Conservation (phyloP, 2,329 filamentous ascomycete species). For the Penicillium sp. region DNA sequence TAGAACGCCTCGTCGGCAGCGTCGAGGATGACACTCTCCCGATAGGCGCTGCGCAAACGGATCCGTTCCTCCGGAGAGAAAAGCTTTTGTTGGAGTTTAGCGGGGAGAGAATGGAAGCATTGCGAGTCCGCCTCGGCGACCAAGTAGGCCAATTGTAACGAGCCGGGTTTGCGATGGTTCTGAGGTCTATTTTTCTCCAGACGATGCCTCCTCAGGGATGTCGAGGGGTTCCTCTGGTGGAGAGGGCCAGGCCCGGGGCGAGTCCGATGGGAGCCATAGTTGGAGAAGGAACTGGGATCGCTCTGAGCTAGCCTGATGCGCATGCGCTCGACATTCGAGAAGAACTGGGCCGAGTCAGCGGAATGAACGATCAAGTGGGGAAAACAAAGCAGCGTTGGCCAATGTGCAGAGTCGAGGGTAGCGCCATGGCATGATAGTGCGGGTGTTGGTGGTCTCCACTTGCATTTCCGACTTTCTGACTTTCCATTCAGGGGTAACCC, state of each 20-base stretch:
- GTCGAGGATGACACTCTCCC: slow-evolving; percentile 55
- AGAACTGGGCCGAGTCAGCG: slow-evolving; percentile 33
- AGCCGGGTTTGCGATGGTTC: slow-evolving; percentile 36
- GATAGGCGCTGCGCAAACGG: slow-evolving; percentile 53
- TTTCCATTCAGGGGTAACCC: neutral
- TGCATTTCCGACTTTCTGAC: neutral
- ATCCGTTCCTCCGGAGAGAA: slow-evolving; percentile 71
- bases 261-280: slow-evolving; percentile 19
- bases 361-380: slow-evolving; percentile 12
- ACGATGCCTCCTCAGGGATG: slow-evolving; percentile 13
- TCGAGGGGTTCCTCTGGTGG: slow-evolving; percentile 15
- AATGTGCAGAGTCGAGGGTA: neutral
- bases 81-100: slow-evolving; percentile 68
- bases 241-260: slow-evolving; percentile 15
- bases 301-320: slow-evolving; percentile 35
- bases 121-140: slow-evolving; percentile 57
- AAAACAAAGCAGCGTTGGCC: slow-evolving; percentile 9
- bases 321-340: slow-evolving; percentile 42
- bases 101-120: slow-evolving; percentile 69
- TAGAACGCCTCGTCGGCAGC: slow-evolving; percentile 59
- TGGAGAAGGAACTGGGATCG: slow-evolving; percentile 23
- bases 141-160: slow-evolving; percentile 37
- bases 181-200: slow-evolving; percentile 18
- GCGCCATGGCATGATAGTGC: slow-evolving; percentile 8
- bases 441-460: slow-evolving; percentile 10